These are phyloP conservation scores for Pouteria campechiana DNA, from an alignment of 179 eudicot species.

Conservation along the genomic window DNA sequence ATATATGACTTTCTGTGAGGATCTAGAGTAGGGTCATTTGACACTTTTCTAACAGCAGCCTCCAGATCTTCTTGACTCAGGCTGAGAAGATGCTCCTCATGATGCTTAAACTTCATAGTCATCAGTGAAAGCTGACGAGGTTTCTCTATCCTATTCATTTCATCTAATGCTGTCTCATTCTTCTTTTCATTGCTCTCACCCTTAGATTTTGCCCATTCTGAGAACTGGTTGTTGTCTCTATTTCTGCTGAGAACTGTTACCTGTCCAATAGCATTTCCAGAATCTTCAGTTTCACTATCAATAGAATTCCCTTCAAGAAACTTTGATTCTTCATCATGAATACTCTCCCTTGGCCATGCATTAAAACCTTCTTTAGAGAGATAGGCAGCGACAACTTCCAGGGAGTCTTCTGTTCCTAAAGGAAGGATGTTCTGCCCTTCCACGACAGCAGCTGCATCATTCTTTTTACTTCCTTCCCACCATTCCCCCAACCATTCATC, in stretches of 20 bases:
- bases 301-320: conserved; percentile 8
- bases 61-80: conserved; percentile 58
- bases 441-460: conserved; percentile 22
- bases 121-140: conserved; percentile 11
- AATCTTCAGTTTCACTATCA: not conserved
- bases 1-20: conserved; percentile 43
- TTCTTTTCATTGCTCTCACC: conserved; percentile 27
- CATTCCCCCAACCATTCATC: conserved; percentile 85
- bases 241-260: conserved; percentile 15
- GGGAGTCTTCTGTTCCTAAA: conserved; percentile 23
- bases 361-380: conserved; percentile 12
- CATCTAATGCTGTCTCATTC: conserved; percentile 13
- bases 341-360: conserved; percentile 7
- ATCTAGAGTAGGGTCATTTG: conserved; percentile 56
- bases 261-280: conserved; percentile 11
- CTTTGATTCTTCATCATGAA: conserved; percentile 5
- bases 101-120: conserved; percentile 16
- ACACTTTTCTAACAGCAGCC: conserved; percentile 51
- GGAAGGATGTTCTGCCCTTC: conserved; percentile 20
- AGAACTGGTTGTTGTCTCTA: conserved; percentile 10
- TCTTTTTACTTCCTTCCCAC: conserved; percentile 58
- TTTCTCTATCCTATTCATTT: conserved; percentile 12
- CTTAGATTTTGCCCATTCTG: conserved; percentile 10
- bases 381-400: conserved; percentile 32
- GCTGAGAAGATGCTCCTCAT: conserved; percentile 17